Conservation (phyloP, 495 filamentous ascomycete genomes). For the Penicillium samsonianum region DNA sequence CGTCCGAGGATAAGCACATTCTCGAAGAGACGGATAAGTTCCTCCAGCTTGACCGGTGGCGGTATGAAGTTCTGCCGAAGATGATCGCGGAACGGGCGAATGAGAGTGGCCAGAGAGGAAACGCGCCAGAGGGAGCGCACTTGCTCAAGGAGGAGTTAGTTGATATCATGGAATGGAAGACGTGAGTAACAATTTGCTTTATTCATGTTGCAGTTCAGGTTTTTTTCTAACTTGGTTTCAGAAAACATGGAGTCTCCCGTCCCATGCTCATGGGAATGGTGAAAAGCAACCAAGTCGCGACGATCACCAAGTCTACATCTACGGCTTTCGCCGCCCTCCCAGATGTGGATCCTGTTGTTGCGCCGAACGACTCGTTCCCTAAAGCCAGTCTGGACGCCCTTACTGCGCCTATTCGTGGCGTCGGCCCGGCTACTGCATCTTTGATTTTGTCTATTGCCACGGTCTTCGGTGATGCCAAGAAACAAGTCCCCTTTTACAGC, state of each 20-base stretch:
- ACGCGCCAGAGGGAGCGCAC: conserved; percentile 8
- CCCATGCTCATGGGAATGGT: conserved; percentile 67
- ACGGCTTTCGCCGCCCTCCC: conserved; percentile 45
- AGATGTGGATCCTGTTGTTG: conserved; percentile 9
- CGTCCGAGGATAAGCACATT: conserved; percentile 18
- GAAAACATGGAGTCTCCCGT: conserved; percentile 68
- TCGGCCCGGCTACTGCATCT: conserved; percentile 74
- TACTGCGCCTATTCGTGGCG: conserved; percentile 56
- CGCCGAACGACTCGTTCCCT: conserved; percentile 36
- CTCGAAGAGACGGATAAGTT: conserved; percentile 27
- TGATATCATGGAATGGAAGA: conserved; percentile 72
- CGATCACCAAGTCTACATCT: conserved; percentile 45
- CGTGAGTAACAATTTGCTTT: conserved; percentile 51
- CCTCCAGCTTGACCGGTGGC: conserved; percentile 34
- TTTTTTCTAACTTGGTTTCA: conserved; percentile 23
- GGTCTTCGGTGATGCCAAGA: conserved; percentile 17
- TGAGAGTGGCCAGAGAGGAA: neutral
- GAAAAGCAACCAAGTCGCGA: conserved; percentile 54
- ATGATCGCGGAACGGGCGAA: conserved; percentile 16
- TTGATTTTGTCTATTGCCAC: conserved; percentile 65
- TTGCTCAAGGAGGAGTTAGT: conserved; percentile 38
- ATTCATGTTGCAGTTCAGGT: neutral
- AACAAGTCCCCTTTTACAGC: conserved; percentile 68
- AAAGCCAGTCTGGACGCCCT: conserved; percentile 49
- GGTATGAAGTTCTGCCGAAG: conserved; percentile 36